Base-by-base conservation (phyloP, 345 rosid species). In the Bruguiera parviflora region DNA sequence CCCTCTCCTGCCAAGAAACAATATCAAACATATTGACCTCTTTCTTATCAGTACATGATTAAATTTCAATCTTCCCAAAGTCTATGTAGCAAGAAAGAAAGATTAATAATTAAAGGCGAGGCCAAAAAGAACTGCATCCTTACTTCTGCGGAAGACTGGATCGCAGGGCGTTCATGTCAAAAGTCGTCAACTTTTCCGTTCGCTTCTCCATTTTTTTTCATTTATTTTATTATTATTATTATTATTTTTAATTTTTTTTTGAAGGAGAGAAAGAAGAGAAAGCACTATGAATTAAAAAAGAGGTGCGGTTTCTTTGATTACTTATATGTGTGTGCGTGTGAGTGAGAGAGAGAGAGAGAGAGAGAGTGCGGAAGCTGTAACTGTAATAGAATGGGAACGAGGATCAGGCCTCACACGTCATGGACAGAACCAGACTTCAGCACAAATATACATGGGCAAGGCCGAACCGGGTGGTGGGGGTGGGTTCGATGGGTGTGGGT, bases 91-190 rank as follows among this genome's bases (percentile, higher is more conserved):
- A 57, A 49, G 15, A 33, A 32, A 39, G 7, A 20, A 8, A 57
- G 7, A 47, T 28, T n/a, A n/a, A 6, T 2, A 39, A 9, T 35
- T 5, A 9, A 21, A 27, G 15, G 18, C 1, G 0, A 5, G 15
- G 24, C 35, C 20, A 2, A 3, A 65, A 65, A 25, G 18, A 61
- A 21, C 32, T 19, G 21, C 5, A 39, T 22, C 33, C 70, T 79
- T 83, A 86, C 89, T 77, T 86, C 20, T 78, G 80, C 53, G 95
- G 96, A 66, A 89, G 97, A 80, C 74, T 84, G 65, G 61, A 65
- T 71, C 81, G 73, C 63, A 88, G 66, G 15, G 74, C 78, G 55
- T 80, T 75, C 93, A 88, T 84, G 73, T 88, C 86, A 61, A 89
- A 86, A 61, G 71, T 64, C 66, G 64, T 67, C 39, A 58, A 24